Conservation (phyloP, 306 rosid species). For the Lupinus albus region DNA sequence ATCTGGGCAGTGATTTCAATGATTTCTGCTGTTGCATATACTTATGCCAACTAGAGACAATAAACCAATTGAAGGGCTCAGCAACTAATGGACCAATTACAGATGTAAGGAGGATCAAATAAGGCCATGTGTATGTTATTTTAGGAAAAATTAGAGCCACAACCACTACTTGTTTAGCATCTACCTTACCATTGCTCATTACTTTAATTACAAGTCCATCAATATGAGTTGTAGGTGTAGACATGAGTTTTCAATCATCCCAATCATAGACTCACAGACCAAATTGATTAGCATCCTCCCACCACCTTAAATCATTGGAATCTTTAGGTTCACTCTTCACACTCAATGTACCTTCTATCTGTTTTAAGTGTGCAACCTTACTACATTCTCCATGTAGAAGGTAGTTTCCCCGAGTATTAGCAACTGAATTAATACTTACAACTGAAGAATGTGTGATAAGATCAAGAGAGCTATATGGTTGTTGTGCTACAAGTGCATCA, state of each 20-base stretch:
- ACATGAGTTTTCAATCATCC: neutral
- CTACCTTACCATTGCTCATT: neutral
- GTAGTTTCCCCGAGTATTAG: neutral
- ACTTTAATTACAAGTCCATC: conserved; percentile 9
- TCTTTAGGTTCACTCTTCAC: neutral
- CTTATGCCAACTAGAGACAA: neutral
- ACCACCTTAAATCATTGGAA: neutral
- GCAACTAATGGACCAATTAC: neutral
- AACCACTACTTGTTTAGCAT: neutral
- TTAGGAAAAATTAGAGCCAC: conserved; percentile 2
- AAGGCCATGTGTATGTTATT: conserved; percentile 3
- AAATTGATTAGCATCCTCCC: neutral
- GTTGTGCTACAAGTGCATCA: conserved; percentile 4
- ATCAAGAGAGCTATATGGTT: neutral
- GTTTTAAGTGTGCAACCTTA: neutral
- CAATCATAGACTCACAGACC: neutral
- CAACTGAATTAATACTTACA: neutral
- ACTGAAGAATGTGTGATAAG: neutral
- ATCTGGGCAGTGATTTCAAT: neutral
- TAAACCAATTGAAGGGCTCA: conserved; percentile 11
- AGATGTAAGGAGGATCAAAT: conserved; percentile 13
- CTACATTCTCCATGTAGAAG: neutral
- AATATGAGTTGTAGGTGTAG: neutral
- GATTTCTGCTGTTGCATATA: neutral
- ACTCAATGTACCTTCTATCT: neutral